Percentiles rank a stretch among this genome's conserved stretches.
Evolutionary conservation across 1,284 basidiomycete genomes (phyloP).

Genomic region (Spongispora temasekensis): DNA sequence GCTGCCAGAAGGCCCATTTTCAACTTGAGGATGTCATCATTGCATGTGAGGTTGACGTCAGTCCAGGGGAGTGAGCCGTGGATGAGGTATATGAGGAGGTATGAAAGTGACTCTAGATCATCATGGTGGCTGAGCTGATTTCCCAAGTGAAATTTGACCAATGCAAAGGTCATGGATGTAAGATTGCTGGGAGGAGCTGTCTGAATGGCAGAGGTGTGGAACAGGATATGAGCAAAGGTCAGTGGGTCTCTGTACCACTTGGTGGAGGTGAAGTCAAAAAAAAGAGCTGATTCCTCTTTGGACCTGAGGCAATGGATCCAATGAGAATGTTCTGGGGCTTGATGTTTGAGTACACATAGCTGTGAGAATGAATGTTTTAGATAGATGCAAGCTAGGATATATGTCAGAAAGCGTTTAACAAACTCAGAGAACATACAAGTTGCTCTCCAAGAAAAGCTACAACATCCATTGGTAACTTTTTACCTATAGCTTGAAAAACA

Average conservation of each 20-base stretch:
- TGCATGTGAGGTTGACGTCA: background rate
- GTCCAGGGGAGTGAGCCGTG: background rate
- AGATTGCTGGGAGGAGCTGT: too few relatives aligned
- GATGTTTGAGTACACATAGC: background rate
- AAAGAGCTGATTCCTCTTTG: too few relatives aligned
- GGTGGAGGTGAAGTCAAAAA: background rate
- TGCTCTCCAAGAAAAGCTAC: background rate
- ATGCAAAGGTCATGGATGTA: background rate
- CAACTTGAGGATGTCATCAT: background rate
- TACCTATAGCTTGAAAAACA: too few relatives aligned
- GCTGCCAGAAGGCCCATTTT: background rate
- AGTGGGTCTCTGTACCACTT: background rate
- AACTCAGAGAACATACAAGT: background rate
- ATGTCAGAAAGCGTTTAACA: background rate
- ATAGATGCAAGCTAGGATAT: background rate
- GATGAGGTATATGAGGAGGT: background rate
- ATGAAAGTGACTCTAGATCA: background rate
- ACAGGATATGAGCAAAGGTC: background rate
- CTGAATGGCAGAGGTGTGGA: too few relatives aligned
- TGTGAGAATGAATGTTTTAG: background rate
- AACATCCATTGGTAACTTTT: too few relatives aligned
- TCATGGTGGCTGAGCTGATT: background rate
- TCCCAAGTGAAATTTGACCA: background rate
- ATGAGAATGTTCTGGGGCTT: background rate
- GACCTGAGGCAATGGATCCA: too few relatives aligned